phyloP scores from a whole-genome alignment of 352 stramenopile species.

The Phytopythium litorale region DNA sequence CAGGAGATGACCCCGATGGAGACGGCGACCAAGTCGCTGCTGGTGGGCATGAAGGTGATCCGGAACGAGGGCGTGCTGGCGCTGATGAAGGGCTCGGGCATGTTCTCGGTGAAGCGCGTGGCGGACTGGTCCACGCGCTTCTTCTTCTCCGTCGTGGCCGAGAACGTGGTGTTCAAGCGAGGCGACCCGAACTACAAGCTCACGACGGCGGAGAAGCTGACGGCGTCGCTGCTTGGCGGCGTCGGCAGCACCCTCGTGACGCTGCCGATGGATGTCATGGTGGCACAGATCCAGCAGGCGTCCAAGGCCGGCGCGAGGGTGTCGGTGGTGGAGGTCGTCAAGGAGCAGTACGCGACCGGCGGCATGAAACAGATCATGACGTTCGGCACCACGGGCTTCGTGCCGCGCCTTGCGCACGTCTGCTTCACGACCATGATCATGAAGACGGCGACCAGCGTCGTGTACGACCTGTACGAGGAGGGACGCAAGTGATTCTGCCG shows the following conservation, averaged over 20 bases:
- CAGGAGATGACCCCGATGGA: conserved; percentile 84
- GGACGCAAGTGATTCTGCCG: conserved; percentile 9
- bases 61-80: conserved; percentile 77
- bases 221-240: conserved; percentile 82
- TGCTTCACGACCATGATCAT: conserved; percentile 92
- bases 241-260: conserved; percentile 74
- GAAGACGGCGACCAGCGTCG: conserved; percentile 82
- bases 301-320: conserved; percentile 86
- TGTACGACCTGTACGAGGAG: conserved; percentile 76
- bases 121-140: conserved; percentile 92
- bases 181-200: conserved; percentile 56
- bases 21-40: conserved; percentile 78
- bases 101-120: conserved; percentile 92
- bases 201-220: conserved; percentile 71
- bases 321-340: conserved; percentile 68
- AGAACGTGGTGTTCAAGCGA: conserved; percentile 76
- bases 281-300: conserved; percentile 92
- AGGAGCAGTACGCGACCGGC: conserved; percentile 64
- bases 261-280: conserved; percentile 91
- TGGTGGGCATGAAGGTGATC: conserved; percentile 89
- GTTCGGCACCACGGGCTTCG: conserved; percentile 83
- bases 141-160: conserved; percentile 87
- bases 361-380: conserved; percentile 73
- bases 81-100: conserved; percentile 90
- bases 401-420: conserved; percentile 64